Evolutionary conservation across 768 basidiomycete genomes (phyloP).

Genomic region (Tylopilus felleus): DNA sequence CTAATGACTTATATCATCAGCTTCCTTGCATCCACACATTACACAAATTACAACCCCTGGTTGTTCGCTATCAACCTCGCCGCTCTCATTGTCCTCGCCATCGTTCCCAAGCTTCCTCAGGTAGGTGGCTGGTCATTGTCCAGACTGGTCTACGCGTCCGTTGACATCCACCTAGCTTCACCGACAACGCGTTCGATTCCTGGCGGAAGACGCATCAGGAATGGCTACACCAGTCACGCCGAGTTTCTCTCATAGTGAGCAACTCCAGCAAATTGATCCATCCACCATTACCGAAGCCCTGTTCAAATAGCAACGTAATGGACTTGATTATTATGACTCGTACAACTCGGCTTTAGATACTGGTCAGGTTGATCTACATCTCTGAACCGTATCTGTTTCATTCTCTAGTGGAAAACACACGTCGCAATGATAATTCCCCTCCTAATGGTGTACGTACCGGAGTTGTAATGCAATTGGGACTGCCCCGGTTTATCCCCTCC

Average conservation of each 20-base stretch:
- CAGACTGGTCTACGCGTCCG: constrained; percentile 8
- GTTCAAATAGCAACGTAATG: constrained; percentile 33
- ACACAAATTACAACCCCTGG: constrained; percentile 95
- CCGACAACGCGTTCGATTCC: constrained; percentile 76
- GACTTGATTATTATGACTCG: constrained; percentile 8
- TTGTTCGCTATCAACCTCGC: constrained; percentile 88
- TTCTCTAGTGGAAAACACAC: constrained; percentile 16
- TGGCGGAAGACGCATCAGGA: constrained; percentile 63
- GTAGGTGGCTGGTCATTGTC: constrained; percentile 40
- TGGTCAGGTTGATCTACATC: constrained; percentile 10
- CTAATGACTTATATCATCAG: constrained; percentile 38
- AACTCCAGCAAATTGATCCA: constrained; percentile 24
- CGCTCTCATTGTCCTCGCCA: constrained; percentile 68
- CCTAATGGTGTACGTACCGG: constrained; percentile 34
- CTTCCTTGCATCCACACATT: constrained; percentile 96
- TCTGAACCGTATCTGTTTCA: constrained; percentile 10
- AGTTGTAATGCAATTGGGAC: constrained; percentile 25
- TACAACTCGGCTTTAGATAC: constrained; percentile 17
- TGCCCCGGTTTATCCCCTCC: constrained; percentile 6
- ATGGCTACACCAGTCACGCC: constrained; percentile 63
- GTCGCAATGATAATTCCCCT: constrained; percentile 27
- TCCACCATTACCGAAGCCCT: constrained; percentile 47
- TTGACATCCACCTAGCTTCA: constrained; percentile 54
- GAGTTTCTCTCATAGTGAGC: constrained; percentile 53
- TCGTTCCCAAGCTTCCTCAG: constrained; percentile 95